Base-by-base conservation (phyloP, 1,139 yeast genomes). In the Ogataea hybrid region DNA sequence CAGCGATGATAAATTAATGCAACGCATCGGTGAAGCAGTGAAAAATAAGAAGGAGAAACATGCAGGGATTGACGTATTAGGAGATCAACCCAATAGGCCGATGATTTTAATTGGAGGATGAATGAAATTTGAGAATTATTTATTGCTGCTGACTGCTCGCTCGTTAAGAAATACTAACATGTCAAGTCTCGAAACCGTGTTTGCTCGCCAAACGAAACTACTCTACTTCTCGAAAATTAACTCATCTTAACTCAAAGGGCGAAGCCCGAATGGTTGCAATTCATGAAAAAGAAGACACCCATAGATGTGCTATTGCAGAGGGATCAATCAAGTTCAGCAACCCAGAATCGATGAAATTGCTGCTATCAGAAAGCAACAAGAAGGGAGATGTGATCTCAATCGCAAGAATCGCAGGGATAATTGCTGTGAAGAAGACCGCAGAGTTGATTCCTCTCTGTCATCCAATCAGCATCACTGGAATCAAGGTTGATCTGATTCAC, bases 71-170 rank as follows among this genome's bases (percentile, higher is more conserved):
- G 74, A 67, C 17, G 70, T 65, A 35, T 58, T 74, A 34, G 71
- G 70, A 37, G 63, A 64, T 28, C 55, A 67, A 61, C 68, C 73
- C 37, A 74, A 74, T 51, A 55, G 79, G 41, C 78, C 79, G n/a
- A 74, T 74, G 79, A 72, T 74, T 33, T 53, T 74, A 49, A 74
- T 74, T 44, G 79, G 79, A 48, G 79, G 78, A 18, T 54, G 14
- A 25, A 28, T 10, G n/a, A 3, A 12, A 17, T 25, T 23, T 11
- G 5, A 17, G 16, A 16, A 21, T 18, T 18, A 18, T 31, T 23
- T 15, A 32, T 32, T 32, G 28, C 22, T 32, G 31, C n/a, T 20
- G 25, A 17, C 11, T 36, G 37, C 25, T 30, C 25, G 35, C 34
- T 22, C 27, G 8, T 20, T 35, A 21, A n/a, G 5, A 17, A 18